Base-by-base conservation (phyloP, 345 rosid genomes). In the Hirschfeldia incana region DNA sequence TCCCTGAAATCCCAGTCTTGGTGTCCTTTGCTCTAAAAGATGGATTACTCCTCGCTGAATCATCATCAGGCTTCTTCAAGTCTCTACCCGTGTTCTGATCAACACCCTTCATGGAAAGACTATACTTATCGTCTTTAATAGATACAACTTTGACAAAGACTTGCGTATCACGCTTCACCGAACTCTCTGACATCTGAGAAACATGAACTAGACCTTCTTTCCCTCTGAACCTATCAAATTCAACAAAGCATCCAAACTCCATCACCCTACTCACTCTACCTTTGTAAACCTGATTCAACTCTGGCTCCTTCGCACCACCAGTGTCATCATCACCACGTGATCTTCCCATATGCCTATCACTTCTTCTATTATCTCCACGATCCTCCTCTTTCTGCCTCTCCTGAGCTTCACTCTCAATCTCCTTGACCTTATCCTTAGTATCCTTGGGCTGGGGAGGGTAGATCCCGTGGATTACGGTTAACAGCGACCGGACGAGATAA, bases 131-230 rank as follows among this genome's bases (percentile, higher is more conserved):
- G 9, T 60, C 64, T 84, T 90, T 0, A 66, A 87, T 71, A 10
- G 96, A 89, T 76, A 92, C 86, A 12, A 92, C 92, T 85, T 92
- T 92, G 42, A 92, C 96, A 83, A 76, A 91, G 76, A 91, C 96
- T 61, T 87, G 89, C 86, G 85, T 91, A 65, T 88, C 94, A 36
- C 92, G 77, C 88, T 91, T 92, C 44, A 91, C 91, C 34, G 84
- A 83, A 77, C 88, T 90, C 42, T 88, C 85, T 3, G 80, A 82
- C 65, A 91, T 89, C 89, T 93, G 94, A 6, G 97, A 91, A 75
- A 91, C 87, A 86, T 92, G 98, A 51, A 91, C 96, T 77, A 93
- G 69, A 17, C 98, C 99, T 83, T 92, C 99, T 78, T 90, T 91
- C n/a, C 96, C 97, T 78, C 88, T 85, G 73, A 91, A 85, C 63